A percentile compares a stretch with the other conserved stretches of the same genome.
Evolutionary conservation across 2,329 filamentous ascomycete genomes (phyloP).

Genomic region (Incumbomyces lentus): DNA sequence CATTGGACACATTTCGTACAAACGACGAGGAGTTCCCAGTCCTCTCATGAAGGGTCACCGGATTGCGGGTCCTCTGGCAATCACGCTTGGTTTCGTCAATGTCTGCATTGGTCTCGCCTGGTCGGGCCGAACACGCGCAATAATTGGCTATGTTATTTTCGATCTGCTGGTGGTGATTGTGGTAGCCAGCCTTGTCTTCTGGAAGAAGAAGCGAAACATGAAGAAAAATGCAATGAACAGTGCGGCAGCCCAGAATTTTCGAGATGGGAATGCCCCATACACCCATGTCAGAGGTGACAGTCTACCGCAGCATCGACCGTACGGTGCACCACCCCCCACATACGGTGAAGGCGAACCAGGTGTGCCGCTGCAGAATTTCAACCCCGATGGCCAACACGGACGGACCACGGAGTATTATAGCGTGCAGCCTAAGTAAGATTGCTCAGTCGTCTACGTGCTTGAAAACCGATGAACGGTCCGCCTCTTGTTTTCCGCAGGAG

Average conservation of each 20-base stretch:
- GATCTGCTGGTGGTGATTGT: constrained; percentile 33
- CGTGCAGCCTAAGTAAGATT: constrained; percentile 3
- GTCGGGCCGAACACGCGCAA: constrained; percentile 37
- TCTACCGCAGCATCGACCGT: not conserved
- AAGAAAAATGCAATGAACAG: constrained; percentile 22
- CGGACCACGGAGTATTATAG: constrained; percentile 3
- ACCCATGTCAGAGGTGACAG: constrained; percentile 1
- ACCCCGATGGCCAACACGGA: not conserved
- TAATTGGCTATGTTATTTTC: constrained; percentile 41
- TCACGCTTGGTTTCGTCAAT: constrained; percentile 46
- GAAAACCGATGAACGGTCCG: too few species aligned
- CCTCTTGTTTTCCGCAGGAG: too few species aligned
- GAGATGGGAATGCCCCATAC: constrained; percentile 11
- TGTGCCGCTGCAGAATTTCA: constrained; percentile 1
- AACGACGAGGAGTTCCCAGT: constrained; percentile 40
- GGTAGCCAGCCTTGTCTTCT: constrained; percentile 27
- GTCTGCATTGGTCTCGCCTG: constrained; percentile 51
- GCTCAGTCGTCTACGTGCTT: not conserved
- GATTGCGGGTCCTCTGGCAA: constrained; percentile 46
- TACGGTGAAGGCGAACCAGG: not conserved
- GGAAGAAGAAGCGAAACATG: constrained; percentile 23
- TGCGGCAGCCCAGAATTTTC: constrained; percentile 19
- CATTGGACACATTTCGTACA: constrained; percentile 46
- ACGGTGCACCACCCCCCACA: constrained; percentile 2
- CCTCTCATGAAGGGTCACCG: constrained; percentile 43